Evolutionary conservation across 768 basidiomycete species (phyloP).

Genomic region (Tephrocybe rancida): DNA sequence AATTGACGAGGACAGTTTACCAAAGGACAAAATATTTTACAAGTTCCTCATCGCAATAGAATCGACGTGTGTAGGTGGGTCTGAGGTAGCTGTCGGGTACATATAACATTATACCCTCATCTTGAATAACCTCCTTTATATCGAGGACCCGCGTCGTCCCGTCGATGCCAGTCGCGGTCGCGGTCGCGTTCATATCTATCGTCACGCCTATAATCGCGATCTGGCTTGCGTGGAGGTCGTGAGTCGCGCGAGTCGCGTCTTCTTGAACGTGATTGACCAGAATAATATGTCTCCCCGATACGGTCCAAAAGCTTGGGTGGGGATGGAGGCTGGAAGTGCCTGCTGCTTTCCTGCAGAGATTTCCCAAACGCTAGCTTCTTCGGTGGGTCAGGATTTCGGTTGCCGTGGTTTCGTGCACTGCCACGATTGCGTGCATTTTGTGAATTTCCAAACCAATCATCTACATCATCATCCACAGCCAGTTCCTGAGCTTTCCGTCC

Average conservation of each 20-base stretch:
- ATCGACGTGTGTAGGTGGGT: too few relatives aligned
- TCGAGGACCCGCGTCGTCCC: conserved; percentile 40
- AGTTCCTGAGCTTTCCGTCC: conserved; percentile 48
- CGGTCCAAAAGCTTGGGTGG: conserved; percentile 34
- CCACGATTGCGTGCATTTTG: conserved; percentile 15
- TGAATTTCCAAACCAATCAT: conserved; percentile 66
- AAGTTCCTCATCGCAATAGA: too few relatives aligned
- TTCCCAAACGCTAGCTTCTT: conserved; percentile 41
- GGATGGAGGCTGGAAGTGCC: conserved; percentile 22
- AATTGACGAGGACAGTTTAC: too few relatives aligned
- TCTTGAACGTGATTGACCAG: conserved; percentile 12
- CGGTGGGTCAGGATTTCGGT: conserved; percentile 9
- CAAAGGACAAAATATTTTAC: too few relatives aligned
- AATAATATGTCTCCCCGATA: conserved; percentile 15
- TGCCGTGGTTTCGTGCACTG: conserved; percentile 5
- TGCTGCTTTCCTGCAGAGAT: conserved; percentile 29
- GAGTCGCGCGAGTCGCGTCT: background rate
- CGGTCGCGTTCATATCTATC: conserved; percentile 14
- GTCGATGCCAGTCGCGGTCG: conserved; percentile 13
- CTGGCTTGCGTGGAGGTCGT: conserved; percentile 7
- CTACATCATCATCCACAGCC: conserved; percentile 51
- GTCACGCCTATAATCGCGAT: conserved; percentile 14
- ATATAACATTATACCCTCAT: conserved; percentile 16
- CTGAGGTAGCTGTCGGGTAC: too few relatives aligned
- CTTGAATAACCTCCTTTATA: conserved; percentile 52